Conservation (phyloP, 352 stramenopile genomes). For the Thalassiosira livingstoniorum region DNA sequence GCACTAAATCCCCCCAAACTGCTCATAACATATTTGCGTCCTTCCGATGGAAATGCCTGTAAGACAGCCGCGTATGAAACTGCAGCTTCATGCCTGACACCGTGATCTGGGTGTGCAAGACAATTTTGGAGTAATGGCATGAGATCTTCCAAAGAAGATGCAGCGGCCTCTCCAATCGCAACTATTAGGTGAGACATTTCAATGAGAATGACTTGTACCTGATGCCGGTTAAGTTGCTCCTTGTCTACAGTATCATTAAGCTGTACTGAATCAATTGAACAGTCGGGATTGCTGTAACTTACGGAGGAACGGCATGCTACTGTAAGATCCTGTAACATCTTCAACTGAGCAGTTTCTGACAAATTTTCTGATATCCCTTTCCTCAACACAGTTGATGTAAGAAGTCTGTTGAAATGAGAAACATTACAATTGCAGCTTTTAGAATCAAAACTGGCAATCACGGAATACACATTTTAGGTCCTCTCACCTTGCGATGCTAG, state of each 20-base stretch:
- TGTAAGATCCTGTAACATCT: slow-evolving; percentile 66
- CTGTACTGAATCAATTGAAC: too few species aligned
- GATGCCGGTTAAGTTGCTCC: slow-evolving; percentile 74
- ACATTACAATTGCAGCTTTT: slow-evolving; percentile 52
- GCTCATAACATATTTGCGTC: slow-evolving; percentile 69
- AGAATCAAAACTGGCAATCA: slow-evolving; percentile 59
- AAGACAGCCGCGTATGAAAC: slow-evolving; percentile 71
- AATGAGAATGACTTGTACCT: slow-evolving; percentile 83
- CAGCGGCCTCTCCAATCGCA: slow-evolving; percentile 74
- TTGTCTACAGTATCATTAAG: too few species aligned
- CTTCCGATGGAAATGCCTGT: slow-evolving; percentile 72
- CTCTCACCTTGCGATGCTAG: slow-evolving; percentile 63
- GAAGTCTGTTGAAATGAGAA: slow-evolving; percentile 24
- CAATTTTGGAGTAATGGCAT: slow-evolving; percentile 68
- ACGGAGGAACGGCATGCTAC: slow-evolving; percentile 52
- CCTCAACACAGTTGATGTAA: slow-evolving; percentile 69
- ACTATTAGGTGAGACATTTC: slow-evolving; percentile 85
- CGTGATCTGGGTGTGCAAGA: slow-evolving; percentile 76
- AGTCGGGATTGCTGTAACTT: slow-evolving; percentile 8
- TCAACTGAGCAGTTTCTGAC: slow-evolving; percentile 77
- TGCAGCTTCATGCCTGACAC: slow-evolving; percentile 83
- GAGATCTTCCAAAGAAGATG: slow-evolving; percentile 74
- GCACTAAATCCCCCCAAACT: slow-evolving; percentile 53
- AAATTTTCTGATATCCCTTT: slow-evolving; percentile 76
- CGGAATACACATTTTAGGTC: too few species aligned